Percentiles rank a stretch among this genome's conserved stretches.
phyloP scores from a whole-genome alignment of 2,329 filamentous ascomycete species.

The Coleophoma cylindrospora region DNA sequence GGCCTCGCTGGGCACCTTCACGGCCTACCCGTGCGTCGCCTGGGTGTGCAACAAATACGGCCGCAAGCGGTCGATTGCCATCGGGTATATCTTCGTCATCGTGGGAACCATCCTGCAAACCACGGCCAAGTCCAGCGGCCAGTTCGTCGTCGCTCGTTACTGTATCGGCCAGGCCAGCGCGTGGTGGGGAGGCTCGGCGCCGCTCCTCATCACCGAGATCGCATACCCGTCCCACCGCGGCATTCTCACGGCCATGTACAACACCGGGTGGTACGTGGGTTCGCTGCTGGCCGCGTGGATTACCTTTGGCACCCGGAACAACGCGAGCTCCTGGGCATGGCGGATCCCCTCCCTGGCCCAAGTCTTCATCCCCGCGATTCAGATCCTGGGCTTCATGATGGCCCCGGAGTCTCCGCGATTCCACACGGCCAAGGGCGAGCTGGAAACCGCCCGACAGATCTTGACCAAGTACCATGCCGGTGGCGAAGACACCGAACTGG shows the following conservation, averaged over 20 bases:
- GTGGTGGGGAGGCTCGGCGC: slow-evolving; percentile 33
- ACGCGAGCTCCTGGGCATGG: slow-evolving; percentile 11
- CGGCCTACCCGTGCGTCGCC: slow-evolving; percentile 33
- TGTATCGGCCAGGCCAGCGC: slow-evolving; percentile 33
- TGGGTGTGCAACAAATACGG: slow-evolving; percentile 24
- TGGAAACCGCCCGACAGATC: slow-evolving; percentile 44
- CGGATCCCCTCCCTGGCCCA: slow-evolving; percentile 12
- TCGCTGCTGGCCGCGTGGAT: slow-evolving; percentile 35
- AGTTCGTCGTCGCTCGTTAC: slow-evolving; percentile 31
- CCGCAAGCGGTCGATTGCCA: slow-evolving; percentile 18
- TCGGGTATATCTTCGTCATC: slow-evolving; percentile 29
- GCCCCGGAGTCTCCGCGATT: slow-evolving; percentile 56
- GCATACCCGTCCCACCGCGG: slow-evolving; percentile 23
- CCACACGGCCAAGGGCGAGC: slow-evolving; percentile 47
- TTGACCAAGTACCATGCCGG: slow-evolving; percentile 51
- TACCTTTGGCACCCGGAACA: slow-evolving; percentile 20
- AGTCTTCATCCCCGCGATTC: slow-evolving; percentile 9
- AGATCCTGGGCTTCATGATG: slow-evolving; percentile 39
- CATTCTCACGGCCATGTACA: slow-evolving; percentile 28
- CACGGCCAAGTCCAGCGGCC: slow-evolving; percentile 28
- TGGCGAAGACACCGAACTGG: slow-evolving; percentile 41
- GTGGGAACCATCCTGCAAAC: slow-evolving; percentile 32
- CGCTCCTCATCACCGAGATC: slow-evolving; percentile 29
- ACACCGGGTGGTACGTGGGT: slow-evolving; percentile 29
- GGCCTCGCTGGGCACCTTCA: slow-evolving; percentile 24